Conservation (phyloP, 2,329 filamentous ascomycete species). For the Penicillium olsonii region DNA sequence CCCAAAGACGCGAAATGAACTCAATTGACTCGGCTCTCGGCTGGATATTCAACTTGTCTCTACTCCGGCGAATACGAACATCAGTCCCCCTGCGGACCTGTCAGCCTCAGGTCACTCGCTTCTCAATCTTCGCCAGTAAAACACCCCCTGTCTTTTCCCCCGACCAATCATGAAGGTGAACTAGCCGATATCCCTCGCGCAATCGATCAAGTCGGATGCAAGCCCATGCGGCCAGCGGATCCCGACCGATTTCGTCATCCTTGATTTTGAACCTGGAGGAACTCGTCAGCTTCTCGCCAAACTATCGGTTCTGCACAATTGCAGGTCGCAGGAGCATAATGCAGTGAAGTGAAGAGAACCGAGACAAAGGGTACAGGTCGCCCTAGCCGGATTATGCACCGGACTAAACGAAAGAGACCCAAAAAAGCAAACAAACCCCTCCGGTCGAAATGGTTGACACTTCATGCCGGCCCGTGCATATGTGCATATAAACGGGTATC, state of each 20-base stretch:
- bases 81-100: too few species aligned
- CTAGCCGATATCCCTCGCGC: constrained; percentile 71
- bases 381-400: neutral
- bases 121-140: constrained; percentile 73
- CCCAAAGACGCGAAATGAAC: neutral
- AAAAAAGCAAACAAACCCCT: constrained; percentile 1
- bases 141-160: constrained; percentile 67
- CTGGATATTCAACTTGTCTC: neutral
- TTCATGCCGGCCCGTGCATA: constrained; percentile 1
- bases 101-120: constrained; percentile 41
- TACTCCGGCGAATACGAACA: too few species aligned
- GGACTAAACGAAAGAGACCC: neutral
- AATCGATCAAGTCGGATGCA: constrained; percentile 84
- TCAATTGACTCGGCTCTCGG: neutral
- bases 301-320: neutral
- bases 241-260: constrained; percentile 78
- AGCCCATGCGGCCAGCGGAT: constrained; percentile 82
- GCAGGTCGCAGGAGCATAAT: neutral
- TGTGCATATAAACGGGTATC: constrained; percentile 1
- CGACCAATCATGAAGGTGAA: constrained; percentile 71
- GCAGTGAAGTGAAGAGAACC: neutral
- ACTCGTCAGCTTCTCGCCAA: neutral
- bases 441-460: neutral
- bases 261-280: constrained; percentile 72
- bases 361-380: neutral